These are phyloP conservation scores for Salmacisia buchloeana DNA, from an alignment of 1,284 basidiomycete species.

Conservation along the genomic window DNA sequence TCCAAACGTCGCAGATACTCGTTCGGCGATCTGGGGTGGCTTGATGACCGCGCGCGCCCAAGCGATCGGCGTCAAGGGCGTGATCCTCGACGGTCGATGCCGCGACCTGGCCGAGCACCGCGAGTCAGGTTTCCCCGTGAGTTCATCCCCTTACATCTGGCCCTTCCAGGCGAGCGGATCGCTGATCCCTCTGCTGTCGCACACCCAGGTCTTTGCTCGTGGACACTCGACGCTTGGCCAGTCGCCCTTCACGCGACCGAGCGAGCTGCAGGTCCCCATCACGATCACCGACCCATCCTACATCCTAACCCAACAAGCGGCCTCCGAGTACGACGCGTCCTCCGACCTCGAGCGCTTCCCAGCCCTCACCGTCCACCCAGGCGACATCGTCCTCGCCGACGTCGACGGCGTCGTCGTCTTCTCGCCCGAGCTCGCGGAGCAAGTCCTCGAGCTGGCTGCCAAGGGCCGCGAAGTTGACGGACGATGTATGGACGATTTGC, in stretches of 20 bases:
- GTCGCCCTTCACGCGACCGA: slow-evolving; percentile 76
- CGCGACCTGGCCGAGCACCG: slow-evolving; percentile 75
- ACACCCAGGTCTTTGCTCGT: slow-evolving; percentile 57
- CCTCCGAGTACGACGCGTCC: no score
- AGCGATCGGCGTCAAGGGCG: slow-evolving; percentile 64
- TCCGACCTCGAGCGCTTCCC: slow-evolving; percentile 46
- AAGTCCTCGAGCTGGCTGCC: slow-evolving; percentile 62
- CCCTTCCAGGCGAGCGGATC: no score
- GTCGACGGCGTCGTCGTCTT: slow-evolving; percentile 84
- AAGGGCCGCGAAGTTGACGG: slow-evolving; percentile 67
- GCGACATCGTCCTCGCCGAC: slow-evolving; percentile 79
- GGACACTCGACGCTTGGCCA: slow-evolving; percentile 82
- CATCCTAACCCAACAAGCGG: no score
- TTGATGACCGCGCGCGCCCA: slow-evolving; percentile 81
- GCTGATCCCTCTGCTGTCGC: no score
- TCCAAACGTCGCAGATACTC: slow-evolving; percentile 57
- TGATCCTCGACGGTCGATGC: slow-evolving; percentile 72
- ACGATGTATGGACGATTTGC: slow-evolving; percentile 70
- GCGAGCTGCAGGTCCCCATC: slow-evolving; percentile 69
- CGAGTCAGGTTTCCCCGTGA: slow-evolving; percentile 56
- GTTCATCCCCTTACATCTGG: no score
- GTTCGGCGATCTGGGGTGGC: slow-evolving; percentile 85
- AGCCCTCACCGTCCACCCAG: slow-evolving; percentile 63
- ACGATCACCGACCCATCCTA: slow-evolving; percentile 55
- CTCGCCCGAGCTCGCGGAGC: slow-evolving; percentile 58